A percentile compares a stretch with the other conserved stretches of the same genome.
Evolutionary conservation across 129 eudicot genomes (phyloP).

Genomic region (Chrysanthemum lavandulifolium): DNA sequence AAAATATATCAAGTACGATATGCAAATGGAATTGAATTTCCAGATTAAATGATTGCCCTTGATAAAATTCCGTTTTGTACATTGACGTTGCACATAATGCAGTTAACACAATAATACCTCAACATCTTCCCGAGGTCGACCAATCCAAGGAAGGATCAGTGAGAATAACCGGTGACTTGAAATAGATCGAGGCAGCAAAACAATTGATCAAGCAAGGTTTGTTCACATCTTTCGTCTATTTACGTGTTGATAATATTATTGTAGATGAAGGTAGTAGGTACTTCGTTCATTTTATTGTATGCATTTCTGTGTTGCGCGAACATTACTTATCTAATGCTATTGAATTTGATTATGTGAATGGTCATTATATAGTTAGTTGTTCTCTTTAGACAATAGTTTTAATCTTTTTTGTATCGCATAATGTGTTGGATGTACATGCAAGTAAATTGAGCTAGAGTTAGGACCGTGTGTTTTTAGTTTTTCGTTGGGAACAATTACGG

Average conservation of each 20-base stretch:
- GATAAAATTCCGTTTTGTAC: too few relatives aligned
- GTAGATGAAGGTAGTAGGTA: background rate
- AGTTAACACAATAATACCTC: conserved; percentile 67
- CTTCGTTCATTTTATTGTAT: background rate
- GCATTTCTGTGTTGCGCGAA: background rate
- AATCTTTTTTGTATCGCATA: too few relatives aligned
- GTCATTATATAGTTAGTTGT: background rate
- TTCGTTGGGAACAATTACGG: too few relatives aligned
- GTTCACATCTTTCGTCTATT: conserved; percentile 25
- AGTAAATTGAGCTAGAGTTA: too few relatives aligned
- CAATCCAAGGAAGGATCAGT: conserved; percentile 75
- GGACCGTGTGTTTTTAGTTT: too few relatives aligned
- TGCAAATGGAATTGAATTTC: background rate
- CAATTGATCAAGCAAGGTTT: conserved; percentile 93
- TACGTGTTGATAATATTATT: background rate
- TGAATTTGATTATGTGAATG: background rate
- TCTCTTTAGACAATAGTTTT: too few relatives aligned
- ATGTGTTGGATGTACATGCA: too few relatives aligned
- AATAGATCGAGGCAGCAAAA: conserved; percentile 76
- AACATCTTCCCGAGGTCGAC: conserved; percentile 75
- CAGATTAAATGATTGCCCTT: too few relatives aligned
- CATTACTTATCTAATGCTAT: background rate
- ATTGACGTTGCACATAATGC: background rate
- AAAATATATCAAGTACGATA: conserved; percentile 9
- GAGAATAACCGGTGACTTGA: conserved; percentile 76